Evolutionary conservation across 2,329 filamentous ascomycete genomes (phyloP), one percentile per base, ranked within the genome.

Genomic region (Torrubiella hemipterigena): DNA sequence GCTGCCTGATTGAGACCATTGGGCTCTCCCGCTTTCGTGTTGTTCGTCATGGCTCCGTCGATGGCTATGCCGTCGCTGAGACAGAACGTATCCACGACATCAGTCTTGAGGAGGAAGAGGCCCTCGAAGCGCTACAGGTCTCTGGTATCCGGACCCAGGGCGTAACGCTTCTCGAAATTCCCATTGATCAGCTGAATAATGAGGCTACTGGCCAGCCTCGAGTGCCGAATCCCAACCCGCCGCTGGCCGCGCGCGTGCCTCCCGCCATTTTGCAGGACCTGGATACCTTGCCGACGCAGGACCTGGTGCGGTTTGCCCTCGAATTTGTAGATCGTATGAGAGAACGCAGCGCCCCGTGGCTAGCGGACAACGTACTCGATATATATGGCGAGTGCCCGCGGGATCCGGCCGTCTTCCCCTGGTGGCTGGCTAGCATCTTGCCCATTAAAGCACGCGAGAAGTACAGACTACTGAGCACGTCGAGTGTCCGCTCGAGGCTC

Each of bases 391-490:
- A 81, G 35, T 79, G 78, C 14, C 86, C 85, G 0, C 63, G 71
- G 12, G 83, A 93, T 45, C 77, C 84, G 1, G 77, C 77, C 4
- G 52, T 73, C 2, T 91, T 94, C 42, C 82, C 86, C 0, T 94
- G 86, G 68, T 95, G 87, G 87, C 80, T 94, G 42, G 86, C 81
- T 8, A 83, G 75, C 46, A 76, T 91, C 14, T 55, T 93, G 10
- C 85, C 85, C 0, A 75, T 91, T 22, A 68, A 71, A 11, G 81
- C 91, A 17, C 61, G 74, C 17, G 80, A 91, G 45, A 93, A 89
- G 50, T 93, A 93, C 42, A 65, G 69, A 10, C 58, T 95, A 14
- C 57, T 95, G 11, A 65, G 65, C 10, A 81, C 79, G 5, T 77
- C 67, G 4, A 89, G 81, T 42, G 84, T 93, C 5, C 67, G 87